Evolutionary conservation across 192 early-diverging fungal species (phyloP), one percentile per base, ranked within the genome.

Genomic region (Linnemannia schmuckeri): DNA sequence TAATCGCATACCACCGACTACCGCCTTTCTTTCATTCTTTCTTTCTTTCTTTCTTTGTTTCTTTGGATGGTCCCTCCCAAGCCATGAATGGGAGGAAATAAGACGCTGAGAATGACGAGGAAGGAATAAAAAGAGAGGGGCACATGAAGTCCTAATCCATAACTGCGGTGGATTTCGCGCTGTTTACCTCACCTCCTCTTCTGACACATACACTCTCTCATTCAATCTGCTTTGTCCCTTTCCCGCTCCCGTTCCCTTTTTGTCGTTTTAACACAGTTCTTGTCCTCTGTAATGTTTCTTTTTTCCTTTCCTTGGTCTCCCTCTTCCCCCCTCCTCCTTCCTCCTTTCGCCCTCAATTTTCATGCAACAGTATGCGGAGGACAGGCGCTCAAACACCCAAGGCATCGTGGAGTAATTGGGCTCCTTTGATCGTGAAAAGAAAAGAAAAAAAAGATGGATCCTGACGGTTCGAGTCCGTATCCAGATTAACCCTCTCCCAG

Each of bases 301-400:
- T 70, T 70, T 70, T 41, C 74, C 70, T 88, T 70, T 33, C 42
- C 57, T 80, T 74, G 61, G 66, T 82, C 54, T 47, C 46, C 24
- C 42, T 33, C 72, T 47, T 78, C 70, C 70, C 63, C 49, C 73
- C 55, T 38, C 61, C 54, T 42, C 63, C 54, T 82, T 20, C 71
- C 47, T 6, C 55, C 66, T 77, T 82, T 63, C 40, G 70, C 42
- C 74, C 40, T 74, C 75, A 33, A 33, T 66, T 70, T 79, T 75
- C 46, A 66, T 66, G 61, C 61, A 54, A 70, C 46, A 70, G 33
- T 74, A 44, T 76, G 38, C 24, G 57, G 13, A 35, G 3, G 61
- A 66, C 30, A 66, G 61, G 61, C 61, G 30, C 61, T 35, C 61
- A 66, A 66, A 35, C 61, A 66, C 61, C 52, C 61, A 66, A 66